phyloP scores from a whole-genome alignment of 202 grass and related monocot genomes.

The Carex sylvatica region DNA sequence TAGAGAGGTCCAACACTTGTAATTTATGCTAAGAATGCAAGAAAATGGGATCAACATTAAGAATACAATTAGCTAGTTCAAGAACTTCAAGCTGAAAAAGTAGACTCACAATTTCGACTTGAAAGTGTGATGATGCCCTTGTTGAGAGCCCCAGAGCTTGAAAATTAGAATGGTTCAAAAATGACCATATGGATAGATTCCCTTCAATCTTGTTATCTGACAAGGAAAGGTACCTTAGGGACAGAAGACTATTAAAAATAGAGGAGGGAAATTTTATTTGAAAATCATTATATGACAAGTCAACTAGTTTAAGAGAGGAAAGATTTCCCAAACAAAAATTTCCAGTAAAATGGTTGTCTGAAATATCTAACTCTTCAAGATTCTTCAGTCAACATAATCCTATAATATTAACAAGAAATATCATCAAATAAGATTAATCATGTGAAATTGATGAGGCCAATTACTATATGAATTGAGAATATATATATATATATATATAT shows the following conservation, averaged over 20 bases:
- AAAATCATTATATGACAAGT: slow-evolving; percentile 14
- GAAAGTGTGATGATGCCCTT: background rate
- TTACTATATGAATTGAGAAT: no score
- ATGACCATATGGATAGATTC: background rate
- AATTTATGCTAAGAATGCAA: no score
- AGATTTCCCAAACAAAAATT: slow-evolving; percentile 29
- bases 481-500: no score
- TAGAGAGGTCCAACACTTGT: no score
- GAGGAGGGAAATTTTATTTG: background rate
- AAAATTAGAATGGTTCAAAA: slow-evolving; percentile 4
- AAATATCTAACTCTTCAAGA: slow-evolving; percentile 24
- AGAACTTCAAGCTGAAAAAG: no score
- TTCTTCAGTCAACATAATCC: slow-evolving; percentile 20
- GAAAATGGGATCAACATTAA: no score
- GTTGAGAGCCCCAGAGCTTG: slow-evolving; percentile 27
- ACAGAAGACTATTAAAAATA: slow-evolving; percentile 20
- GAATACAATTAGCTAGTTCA: no score
- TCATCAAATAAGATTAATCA: no score
- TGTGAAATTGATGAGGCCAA: no score
- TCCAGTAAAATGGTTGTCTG: background rate
- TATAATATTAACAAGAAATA: background rate
- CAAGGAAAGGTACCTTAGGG: slow-evolving; percentile 10
- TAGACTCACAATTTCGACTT: no score
- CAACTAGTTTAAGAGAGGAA: background rate
- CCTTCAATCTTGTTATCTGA: slow-evolving; percentile 20